Conservation (phyloP, 2,329 filamentous ascomycete genomes). For the Cladophialophora yegresii region DNA sequence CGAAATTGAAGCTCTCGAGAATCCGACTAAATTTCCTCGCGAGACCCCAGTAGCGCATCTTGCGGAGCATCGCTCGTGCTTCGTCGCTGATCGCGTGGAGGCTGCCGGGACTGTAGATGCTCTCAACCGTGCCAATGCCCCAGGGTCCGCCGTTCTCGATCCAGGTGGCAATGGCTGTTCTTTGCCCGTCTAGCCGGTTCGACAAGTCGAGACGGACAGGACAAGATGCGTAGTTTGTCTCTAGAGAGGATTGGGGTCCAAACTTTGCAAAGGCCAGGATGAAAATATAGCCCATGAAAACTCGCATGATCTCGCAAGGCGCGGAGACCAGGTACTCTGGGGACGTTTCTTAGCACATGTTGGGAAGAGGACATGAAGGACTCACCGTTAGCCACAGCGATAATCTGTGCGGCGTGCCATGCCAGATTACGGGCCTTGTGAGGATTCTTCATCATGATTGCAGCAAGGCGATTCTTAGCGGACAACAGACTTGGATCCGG, state of each 20-base stretch:
- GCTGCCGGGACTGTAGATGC: constrained; percentile 25
- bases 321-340: constrained; percentile 46
- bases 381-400: constrained; percentile 47
- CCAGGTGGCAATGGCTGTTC: constrained; percentile 24
- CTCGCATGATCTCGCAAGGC: constrained; percentile 32
- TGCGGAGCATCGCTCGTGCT: constrained; percentile 28
- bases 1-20: constrained; percentile 27
- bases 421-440: constrained; percentile 28
- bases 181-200: constrained; percentile 21
- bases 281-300: constrained; percentile 33
- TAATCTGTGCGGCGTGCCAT: constrained; percentile 42
- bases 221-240: constrained; percentile 9
- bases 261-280: constrained; percentile 29
- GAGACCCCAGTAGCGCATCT: constrained; percentile 29
- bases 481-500: constrained; percentile 19
- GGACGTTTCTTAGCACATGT: not conserved
- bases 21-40: constrained; percentile 30
- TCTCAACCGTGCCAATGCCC: constrained; percentile 23
- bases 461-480: constrained; percentile 23
- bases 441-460: constrained; percentile 25
- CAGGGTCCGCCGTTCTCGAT: constrained; percentile 29
- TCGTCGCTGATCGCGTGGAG: constrained; percentile 25
- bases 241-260: constrained; percentile 20
- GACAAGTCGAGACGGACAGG: constrained; percentile 27
- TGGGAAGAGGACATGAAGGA: not conserved